Percentiles rank a stretch among this genome's conserved stretches.
phyloP scores from a whole-genome alignment of 148 eudicot species.

The Cornus florida region DNA sequence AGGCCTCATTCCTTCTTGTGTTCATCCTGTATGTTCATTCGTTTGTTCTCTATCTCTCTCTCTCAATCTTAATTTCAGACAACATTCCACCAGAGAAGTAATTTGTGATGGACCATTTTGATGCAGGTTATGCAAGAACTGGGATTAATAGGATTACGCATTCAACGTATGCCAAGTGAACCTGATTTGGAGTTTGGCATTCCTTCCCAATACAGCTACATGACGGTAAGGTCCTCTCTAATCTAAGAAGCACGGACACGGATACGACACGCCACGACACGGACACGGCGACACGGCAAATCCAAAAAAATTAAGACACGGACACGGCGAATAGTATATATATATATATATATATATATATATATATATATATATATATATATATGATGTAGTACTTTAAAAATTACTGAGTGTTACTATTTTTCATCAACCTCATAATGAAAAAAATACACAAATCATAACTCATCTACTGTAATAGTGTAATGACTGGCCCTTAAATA shows the following conservation, averaged over 20 bases:
- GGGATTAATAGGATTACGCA: conserved; percentile 89
- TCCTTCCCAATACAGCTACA: conserved; percentile 86
- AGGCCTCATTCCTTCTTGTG: conserved; percentile 94
- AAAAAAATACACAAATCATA: too few species aligned
- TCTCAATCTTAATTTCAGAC: not conserved
- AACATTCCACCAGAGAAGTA: not conserved
- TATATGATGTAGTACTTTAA: too few species aligned
- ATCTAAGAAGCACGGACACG: not conserved
- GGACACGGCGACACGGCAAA: too few species aligned
- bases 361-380: too few species aligned
- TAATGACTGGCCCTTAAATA: too few species aligned
- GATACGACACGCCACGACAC: too few species aligned
- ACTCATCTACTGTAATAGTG: too few species aligned
- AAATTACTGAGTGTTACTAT: too few species aligned
- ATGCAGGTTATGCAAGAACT: conserved; percentile 96
- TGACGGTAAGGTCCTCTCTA: conserved; percentile 65
- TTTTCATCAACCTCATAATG: too few species aligned
- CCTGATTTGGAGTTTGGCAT: conserved; percentile 83
- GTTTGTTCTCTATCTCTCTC: not conserved
- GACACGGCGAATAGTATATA: too few species aligned
- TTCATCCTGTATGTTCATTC: conserved; percentile 75
- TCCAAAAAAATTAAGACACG: too few species aligned
- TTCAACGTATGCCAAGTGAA: conserved; percentile 97
- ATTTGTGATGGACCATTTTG: not conserved
- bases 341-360: too few species aligned